Evolutionary conservation across 2,329 filamentous ascomycete species (phyloP).

Genomic region (Ceratocystis smalleyi): DNA sequence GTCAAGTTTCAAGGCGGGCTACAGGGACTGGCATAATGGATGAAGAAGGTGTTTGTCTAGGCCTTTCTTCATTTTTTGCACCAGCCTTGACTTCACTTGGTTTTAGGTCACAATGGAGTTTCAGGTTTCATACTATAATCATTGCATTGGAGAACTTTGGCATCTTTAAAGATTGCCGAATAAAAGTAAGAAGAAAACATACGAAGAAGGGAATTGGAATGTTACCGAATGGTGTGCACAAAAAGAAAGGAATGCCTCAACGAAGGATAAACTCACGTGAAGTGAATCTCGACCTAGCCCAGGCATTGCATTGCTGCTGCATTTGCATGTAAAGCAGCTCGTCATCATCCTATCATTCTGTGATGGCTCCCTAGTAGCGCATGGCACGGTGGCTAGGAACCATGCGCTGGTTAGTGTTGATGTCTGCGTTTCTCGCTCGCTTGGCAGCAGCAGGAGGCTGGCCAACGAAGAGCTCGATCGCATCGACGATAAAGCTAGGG

Average conservation of each 20-base stretch:
- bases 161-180: neutral
- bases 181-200: neutral
- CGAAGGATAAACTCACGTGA: no score
- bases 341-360: neutral
- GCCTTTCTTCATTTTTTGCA: no score
- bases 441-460: conserved; percentile 5
- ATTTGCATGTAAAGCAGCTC: neutral
- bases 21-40: neutral
- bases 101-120: neutral
- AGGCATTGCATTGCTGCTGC: no score
- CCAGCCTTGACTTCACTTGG: neutral
- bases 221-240: neutral
- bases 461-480: conserved; percentile 17
- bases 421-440: neutral
- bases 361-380: neutral
- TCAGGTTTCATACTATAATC: neutral
- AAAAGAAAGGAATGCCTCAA: neutral
- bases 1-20: neutral
- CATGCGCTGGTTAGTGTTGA: neutral
- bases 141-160: neutral
- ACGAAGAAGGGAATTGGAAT: neutral
- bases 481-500: conserved; percentile 33
- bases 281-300: no score
- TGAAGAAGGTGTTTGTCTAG: no score
- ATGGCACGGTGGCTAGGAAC: neutral